Evolutionary conservation across 2,329 filamentous ascomycete species (phyloP).

Genomic region (Sordariomycetes sp.): DNA sequence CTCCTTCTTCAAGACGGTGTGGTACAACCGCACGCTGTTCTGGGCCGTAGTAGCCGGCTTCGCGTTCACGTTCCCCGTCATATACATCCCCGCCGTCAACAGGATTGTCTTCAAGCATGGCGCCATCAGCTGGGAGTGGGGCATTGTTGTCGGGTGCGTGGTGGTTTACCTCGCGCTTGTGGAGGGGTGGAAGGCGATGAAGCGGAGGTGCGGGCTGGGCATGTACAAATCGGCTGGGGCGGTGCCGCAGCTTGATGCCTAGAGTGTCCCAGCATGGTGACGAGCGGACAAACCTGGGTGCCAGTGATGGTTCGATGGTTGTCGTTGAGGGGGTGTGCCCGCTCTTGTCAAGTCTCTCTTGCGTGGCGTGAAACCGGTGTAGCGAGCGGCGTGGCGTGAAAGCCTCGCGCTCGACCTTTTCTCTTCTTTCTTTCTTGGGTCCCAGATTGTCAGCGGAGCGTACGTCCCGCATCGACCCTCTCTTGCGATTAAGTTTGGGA

Average conservation of each 20-base stretch:
- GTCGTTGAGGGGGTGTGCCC: too few species aligned
- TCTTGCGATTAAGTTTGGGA: neutral
- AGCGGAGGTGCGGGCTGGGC: conserved; percentile 32
- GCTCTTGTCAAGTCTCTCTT: too few species aligned
- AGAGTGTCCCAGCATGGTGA: neutral
- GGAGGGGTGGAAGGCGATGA: conserved; percentile 57
- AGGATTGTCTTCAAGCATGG: conserved; percentile 55
- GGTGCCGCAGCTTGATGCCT: neutral
- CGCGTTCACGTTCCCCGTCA: conserved; percentile 43
- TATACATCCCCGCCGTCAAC: conserved; percentile 58
- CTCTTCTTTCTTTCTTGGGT: neutral
- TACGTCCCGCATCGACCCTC: neutral
- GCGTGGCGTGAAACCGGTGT: neutral
- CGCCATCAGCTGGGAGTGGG: conserved; percentile 61
- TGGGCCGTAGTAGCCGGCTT: conserved; percentile 50
- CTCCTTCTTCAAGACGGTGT: conserved; percentile 46
- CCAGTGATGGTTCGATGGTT: neutral
- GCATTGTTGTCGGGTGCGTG: conserved; percentile 46
- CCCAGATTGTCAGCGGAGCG: neutral
- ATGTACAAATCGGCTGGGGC: neutral
- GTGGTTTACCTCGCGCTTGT: conserved; percentile 48
- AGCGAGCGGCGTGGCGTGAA: neutral
- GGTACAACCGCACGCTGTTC: conserved; percentile 55
- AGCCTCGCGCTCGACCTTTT: neutral
- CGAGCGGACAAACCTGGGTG: neutral